Percentiles rank a stretch among this genome's conserved stretches.
Conservation (phyloP, 495 filamentous ascomycete species). For the Penicillium waksmanii region DNA sequence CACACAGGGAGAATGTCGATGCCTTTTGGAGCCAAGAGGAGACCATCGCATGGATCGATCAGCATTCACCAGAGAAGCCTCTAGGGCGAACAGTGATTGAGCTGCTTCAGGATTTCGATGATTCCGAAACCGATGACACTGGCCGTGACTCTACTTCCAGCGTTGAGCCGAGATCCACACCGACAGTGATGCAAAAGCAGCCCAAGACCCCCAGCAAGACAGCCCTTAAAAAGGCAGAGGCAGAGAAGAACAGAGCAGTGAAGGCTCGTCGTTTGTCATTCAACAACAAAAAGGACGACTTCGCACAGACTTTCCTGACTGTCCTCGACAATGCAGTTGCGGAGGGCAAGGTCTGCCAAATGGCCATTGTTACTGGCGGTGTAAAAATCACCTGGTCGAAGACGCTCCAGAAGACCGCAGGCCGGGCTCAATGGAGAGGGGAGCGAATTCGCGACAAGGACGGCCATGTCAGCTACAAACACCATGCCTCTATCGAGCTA, state of each 20-base stretch:
- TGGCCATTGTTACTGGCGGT: slow-evolving; percentile 72
- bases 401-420: slow-evolving; percentile 83
- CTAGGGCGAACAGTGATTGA: slow-evolving; percentile 26
- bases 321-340: slow-evolving; percentile 74
- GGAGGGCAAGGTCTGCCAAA: slow-evolving; percentile 58
- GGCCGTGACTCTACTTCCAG: slow-evolving; percentile 16
- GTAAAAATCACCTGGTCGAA: slow-evolving; percentile 82
- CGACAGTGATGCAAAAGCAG: slow-evolving; percentile 18
- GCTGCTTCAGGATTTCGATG: slow-evolving; percentile 37
- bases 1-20: slow-evolving; percentile 70
- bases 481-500: slow-evolving; percentile 83
- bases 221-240: slow-evolving; percentile 47
- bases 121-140: slow-evolving; percentile 30
- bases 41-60: slow-evolving; percentile 81
- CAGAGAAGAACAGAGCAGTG: slow-evolving; percentile 46
- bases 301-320: slow-evolving; percentile 70
- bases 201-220: slow-evolving; percentile 48
- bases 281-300: slow-evolving; percentile 61
- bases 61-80: slow-evolving; percentile 71
- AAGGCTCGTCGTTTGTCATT: slow-evolving; percentile 63
- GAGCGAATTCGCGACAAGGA: slow-evolving; percentile 50
- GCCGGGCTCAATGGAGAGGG: slow-evolving; percentile 79
- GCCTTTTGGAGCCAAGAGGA: slow-evolving; percentile 79
- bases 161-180: slow-evolving; percentile 17
- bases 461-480: slow-evolving; percentile 39